phyloP scores from a whole-genome alignment of 2,329 filamentous ascomycete species.

The Epichloe sp. region DNA sequence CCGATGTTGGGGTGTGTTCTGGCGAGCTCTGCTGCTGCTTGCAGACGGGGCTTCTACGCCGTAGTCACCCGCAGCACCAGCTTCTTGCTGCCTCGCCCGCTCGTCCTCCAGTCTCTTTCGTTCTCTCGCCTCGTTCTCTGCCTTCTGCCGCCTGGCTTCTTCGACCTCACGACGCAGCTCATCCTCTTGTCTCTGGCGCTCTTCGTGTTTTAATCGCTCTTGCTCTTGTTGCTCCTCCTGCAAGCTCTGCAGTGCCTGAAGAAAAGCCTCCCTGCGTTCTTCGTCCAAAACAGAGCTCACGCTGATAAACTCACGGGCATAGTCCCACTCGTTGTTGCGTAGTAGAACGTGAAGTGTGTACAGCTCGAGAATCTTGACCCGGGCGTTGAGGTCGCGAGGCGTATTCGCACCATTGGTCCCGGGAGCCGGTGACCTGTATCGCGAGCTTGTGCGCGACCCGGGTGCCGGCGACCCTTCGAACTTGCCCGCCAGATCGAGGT shows the following conservation, averaged over 20 bases:
- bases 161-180: conserved; percentile 42
- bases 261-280: conserved; percentile 76
- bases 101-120: conserved; percentile 40
- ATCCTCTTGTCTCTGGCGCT: conserved; percentile 41
- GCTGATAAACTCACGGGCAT: conserved; percentile 79
- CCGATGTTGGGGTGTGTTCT: conserved; percentile 14
- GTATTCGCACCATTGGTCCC: conserved; percentile 59
- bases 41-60: conserved; percentile 45
- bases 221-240: conserved; percentile 71
- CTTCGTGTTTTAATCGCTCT: conserved; percentile 51
- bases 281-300: conserved; percentile 82
- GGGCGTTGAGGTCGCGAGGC: conserved; percentile 68
- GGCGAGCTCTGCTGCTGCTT: conserved; percentile 21
- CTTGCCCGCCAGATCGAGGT: conserved; percentile 56
- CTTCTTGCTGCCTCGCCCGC: conserved; percentile 31
- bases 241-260: conserved; percentile 71
- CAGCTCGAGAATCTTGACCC: conserved; percentile 85
- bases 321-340: conserved; percentile 91
- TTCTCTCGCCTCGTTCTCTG: conserved; percentile 47
- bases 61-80: conserved; percentile 54
- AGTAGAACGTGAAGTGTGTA: conserved; percentile 93
- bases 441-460: conserved; percentile 21
- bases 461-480: conserved; percentile 35
- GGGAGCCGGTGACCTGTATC: conserved; percentile 33
- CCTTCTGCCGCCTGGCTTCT: conserved; percentile 39